Evolutionary conservation across 1,284 basidiomycete species (phyloP), one percentile per base, ranked within the genome.

Genomic region (Tilletiaria anomala): DNA sequence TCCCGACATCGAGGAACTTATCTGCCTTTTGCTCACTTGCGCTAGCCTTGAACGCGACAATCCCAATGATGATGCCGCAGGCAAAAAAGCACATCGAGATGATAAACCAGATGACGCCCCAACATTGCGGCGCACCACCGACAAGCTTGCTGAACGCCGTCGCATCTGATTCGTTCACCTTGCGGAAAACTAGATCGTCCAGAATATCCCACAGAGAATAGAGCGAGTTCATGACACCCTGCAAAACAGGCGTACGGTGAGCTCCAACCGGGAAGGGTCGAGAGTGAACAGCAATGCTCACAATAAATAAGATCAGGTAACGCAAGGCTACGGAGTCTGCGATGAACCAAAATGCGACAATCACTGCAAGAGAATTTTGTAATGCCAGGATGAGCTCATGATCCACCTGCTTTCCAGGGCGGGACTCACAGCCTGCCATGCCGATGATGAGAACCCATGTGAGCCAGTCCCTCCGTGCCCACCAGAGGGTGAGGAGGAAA

Each of bases 121-220:
- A 73, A 33, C 70, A 67, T 40, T 70, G 67, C 6, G 70, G 68
- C 16, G 67, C n/a, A n/a, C n/a, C 72, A 6, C 86, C 85, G 50
- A 85, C 86, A 45, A 88, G 77, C 21, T 79, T 73, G 2, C 88
- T 84, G 63, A 89, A 96, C 15, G 82, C 80, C 4, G 79, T 79
- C 0, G 91, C 91, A 61, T 97, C 91, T 2, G 83, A 88, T 17
- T 78, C 77, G 59, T 94, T 91, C 49, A 88, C 80, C 69, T 93
- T 93, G 39, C 88, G 75, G 11, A n/a, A n/a, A n/a, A n/a, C n/a
- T n/a, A n/a, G n/a, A n/a, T n/a, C n/a, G n/a, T n/a, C n/a, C n/a
- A n/a, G n/a, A n/a, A n/a, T n/a, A n/a, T n/a, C n/a, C n/a, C n/a
- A n/a, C n/a, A n/a, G n/a, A n/a, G n/a, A n/a, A n/a, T n/a, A n/a